These are phyloP conservation scores for Caulochytrium protostelioides DNA, from an alignment of 371 early-diverging fungal genomes.

Conservation along the genomic window DNA sequence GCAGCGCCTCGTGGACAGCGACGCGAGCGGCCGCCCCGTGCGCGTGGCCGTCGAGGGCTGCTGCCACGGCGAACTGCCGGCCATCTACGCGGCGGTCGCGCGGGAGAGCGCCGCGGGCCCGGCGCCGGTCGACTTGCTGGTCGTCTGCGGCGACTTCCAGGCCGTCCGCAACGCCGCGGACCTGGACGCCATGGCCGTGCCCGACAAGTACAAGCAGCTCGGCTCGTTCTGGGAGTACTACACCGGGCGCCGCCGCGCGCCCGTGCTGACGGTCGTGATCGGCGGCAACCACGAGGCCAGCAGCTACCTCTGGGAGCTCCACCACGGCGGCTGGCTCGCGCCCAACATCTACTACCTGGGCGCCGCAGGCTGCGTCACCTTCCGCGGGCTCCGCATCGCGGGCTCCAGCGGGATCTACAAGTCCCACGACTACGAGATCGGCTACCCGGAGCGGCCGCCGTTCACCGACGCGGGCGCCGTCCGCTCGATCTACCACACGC, in stretches of 20 bases:
- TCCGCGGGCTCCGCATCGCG: conserved; percentile 70
- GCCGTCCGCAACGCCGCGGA: conserved; percentile 69
- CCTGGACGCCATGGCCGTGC: conserved; percentile 51
- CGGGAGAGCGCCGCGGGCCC: conserved; percentile 25
- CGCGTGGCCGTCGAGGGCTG: conserved; percentile 83
- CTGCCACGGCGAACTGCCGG: conserved; percentile 78
- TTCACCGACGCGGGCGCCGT: conserved; percentile 30
- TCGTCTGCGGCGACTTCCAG: conserved; percentile 96
- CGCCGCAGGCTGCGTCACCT: conserved; percentile 50
- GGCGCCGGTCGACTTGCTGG: conserved; percentile 56
- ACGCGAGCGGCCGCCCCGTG: no score
- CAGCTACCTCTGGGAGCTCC: conserved; percentile 78
- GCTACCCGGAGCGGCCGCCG: conserved; percentile 60
- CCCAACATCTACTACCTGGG: conserved; percentile 88
- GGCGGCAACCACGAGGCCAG: conserved; percentile 96
- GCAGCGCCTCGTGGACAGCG: no score
- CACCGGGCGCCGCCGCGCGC: conserved; percentile 52
- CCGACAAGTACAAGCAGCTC: conserved; percentile 52
- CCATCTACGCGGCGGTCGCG: conserved; percentile 51
- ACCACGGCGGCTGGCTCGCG: conserved; percentile 89
- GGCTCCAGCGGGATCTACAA: conserved; percentile 89
- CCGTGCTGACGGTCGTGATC: conserved; percentile 73
- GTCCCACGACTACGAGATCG: conserved; percentile 40
- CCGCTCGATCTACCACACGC: conserved; percentile 59
- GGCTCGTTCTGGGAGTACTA: conserved; percentile 85